Percentiles rank a stretch among this genome's conserved stretches.
These are phyloP conservation scores for Pythium utonaiense DNA, from an alignment of 352 stramenopile genomes.

Conservation along the genomic window DNA sequence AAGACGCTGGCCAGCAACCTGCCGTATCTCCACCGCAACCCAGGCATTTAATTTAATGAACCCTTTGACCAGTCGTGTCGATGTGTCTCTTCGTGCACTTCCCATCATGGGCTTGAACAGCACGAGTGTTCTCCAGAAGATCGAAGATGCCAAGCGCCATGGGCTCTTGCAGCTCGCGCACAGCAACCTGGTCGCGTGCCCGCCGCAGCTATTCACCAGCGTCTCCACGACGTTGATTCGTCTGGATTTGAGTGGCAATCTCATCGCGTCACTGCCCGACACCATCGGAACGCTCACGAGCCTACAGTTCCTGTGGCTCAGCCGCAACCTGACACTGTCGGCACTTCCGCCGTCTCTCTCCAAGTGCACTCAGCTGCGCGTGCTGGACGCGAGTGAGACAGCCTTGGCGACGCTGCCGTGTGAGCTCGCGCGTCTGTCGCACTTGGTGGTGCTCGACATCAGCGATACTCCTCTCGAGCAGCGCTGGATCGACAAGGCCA, in stretches of 20 bases:
- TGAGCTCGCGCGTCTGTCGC: conserved; percentile 59
- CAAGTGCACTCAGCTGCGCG: conserved; percentile 58
- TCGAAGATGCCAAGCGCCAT: conserved; percentile 57
- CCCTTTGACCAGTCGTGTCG: background rate
- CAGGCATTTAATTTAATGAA: conserved; percentile 67
- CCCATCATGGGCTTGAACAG: conserved; percentile 25
- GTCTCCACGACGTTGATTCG: conserved; percentile 46
- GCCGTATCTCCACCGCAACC: conserved; percentile 94
- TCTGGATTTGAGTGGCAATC: conserved; percentile 83
- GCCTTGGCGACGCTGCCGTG: conserved; percentile 52
- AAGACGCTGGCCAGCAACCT: conserved; percentile 90
- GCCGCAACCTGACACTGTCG: conserved; percentile 72
- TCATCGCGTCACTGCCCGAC: conserved; percentile 52
- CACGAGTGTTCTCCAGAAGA: conserved; percentile 36
- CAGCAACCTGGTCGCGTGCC: conserved; percentile 37
- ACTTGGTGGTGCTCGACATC: conserved; percentile 73
- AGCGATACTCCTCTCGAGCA: conserved; percentile 56
- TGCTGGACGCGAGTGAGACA: conserved; percentile 75
- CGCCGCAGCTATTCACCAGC: conserved; percentile 23
- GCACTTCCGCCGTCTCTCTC: conserved; percentile 49
- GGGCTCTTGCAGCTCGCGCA: conserved; percentile 58
- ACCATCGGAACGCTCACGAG: conserved; percentile 44
- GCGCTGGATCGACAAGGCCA: conserved; percentile 52
- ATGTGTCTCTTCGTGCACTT: background rate
- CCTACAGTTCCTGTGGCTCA: conserved; percentile 81